Evolutionary conservation across 345 rosid genomes (phyloP), one percentile per base, ranked within the genome.

Genomic region (Eucalyptus albens): DNA sequence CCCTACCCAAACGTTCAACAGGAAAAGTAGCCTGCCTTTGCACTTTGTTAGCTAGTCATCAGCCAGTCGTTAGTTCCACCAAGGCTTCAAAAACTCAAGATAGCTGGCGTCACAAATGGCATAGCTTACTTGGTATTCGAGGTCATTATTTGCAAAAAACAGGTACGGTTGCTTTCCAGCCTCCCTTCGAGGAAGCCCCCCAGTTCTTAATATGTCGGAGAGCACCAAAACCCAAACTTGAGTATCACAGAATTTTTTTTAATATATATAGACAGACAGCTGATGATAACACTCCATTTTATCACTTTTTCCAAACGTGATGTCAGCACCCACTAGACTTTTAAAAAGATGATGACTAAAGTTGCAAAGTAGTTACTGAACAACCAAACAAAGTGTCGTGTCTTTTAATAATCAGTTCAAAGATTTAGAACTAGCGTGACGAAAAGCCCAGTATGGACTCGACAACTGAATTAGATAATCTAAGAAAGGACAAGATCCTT

Each of bases 1-100:
- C 98, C 96, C 94, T 93, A 87, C 99, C 99, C 67, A 96, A 94
- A 91, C 97, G 99, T 90, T 96, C 97, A 88, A 95, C 89, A 90
- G 98, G 97, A 92, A 96, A 97, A 86, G 92, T 91, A 92, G 97
- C 95, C 98, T 95, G 89, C 89, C 89, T 93, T 93, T 87, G 86
- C 45, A 93, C 89, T 88, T 83, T 86, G 90, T 95, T 88, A 96
- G 97, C 72, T 51, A 50, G 72, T 45, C 24, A 67, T 12, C 72
- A 69, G 89, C 44, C 40, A 29, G 17, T 62, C 15, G 11, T 29
- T n/a, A 27, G 69, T 22, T 62, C 67, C 51, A 27, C 72, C 24
- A 15, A 37, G 45, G 27, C 29, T 56, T 47, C 42, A 62, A 88
- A 88, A 47, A 37, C 62, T 19, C 83, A 80, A 65, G 65, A 90